Conservation (phyloP, 805 yeast genomes). For the Priceomyces castillae region DNA sequence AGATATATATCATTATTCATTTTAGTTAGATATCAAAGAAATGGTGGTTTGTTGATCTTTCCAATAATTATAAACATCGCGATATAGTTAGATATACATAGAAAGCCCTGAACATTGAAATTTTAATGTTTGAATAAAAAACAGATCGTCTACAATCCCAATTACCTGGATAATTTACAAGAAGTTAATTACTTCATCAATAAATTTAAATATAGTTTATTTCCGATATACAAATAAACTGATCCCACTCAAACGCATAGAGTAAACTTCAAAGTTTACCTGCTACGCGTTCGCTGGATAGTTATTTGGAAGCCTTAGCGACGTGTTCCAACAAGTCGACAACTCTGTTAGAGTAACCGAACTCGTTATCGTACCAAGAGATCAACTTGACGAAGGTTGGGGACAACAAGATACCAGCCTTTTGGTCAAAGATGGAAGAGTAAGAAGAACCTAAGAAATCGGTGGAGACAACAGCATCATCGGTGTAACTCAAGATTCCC, state of each 20-base stretch:
- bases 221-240: neutral
- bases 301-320: constrained; percentile 47
- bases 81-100: too few species aligned
- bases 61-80: too few species aligned
- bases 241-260: neutral
- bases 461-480: constrained; percentile 86
- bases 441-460: constrained; percentile 82
- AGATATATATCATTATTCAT: constrained; percentile 10
- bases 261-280: constrained; percentile 3
- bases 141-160: too few species aligned
- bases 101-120: too few species aligned
- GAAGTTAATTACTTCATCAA: neutral
- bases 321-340: constrained; percentile 84
- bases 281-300: constrained; percentile 7
- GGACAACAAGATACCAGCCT: constrained; percentile 85
- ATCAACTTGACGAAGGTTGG: constrained; percentile 87
- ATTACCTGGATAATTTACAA: too few species aligned
- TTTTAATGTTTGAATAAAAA: too few species aligned
- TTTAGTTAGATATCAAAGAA: neutral
- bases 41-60: neutral
- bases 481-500: constrained; percentile 88
- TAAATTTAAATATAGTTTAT: neutral
- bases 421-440: constrained; percentile 88
- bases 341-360: constrained; percentile 94
- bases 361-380: constrained; percentile 96